Evolutionary conservation across 345 rosid species (phyloP).

Genomic region (Ailanthus altissimus): DNA sequence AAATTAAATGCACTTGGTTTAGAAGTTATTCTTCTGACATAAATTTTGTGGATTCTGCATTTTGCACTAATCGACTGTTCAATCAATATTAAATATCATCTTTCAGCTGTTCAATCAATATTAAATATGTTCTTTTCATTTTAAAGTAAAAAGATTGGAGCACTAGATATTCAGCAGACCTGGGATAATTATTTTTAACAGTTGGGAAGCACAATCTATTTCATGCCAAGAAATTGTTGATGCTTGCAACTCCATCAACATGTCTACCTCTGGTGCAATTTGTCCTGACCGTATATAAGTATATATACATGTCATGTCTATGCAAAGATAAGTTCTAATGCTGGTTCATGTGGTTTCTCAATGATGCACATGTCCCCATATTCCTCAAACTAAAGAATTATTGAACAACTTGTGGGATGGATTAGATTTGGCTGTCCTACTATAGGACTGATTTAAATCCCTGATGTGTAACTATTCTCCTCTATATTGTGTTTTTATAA

Average conservation of each 20-base stretch:
- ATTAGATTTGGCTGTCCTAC: background rate
- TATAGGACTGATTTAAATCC: background rate
- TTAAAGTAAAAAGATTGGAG: background rate
- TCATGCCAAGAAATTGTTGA: background rate
- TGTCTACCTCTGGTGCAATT: background rate
- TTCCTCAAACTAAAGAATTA: background rate
- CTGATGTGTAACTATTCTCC: background rate
- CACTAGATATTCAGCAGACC: background rate
- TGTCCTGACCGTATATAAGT: background rate
- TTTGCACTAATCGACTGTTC: background rate
- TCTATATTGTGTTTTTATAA: background rate
- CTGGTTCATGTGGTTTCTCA: too few relatives aligned
- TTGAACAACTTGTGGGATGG: background rate
- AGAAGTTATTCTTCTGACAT: slow-evolving; percentile 9
- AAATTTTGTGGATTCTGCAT: background rate
- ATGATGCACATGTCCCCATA: background rate
- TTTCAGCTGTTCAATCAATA: slow-evolving; percentile 1
- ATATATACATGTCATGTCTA: background rate
- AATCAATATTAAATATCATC: background rate
- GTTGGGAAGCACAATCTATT: background rate
- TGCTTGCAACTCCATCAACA: background rate
- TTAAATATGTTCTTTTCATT: background rate
- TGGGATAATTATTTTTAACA: background rate
- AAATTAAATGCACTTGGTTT: background rate
- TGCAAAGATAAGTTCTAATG: background rate